Conservation (phyloP, 2,329 filamentous ascomycete genomes). For the Fusarium sterilihyphosum region DNA sequence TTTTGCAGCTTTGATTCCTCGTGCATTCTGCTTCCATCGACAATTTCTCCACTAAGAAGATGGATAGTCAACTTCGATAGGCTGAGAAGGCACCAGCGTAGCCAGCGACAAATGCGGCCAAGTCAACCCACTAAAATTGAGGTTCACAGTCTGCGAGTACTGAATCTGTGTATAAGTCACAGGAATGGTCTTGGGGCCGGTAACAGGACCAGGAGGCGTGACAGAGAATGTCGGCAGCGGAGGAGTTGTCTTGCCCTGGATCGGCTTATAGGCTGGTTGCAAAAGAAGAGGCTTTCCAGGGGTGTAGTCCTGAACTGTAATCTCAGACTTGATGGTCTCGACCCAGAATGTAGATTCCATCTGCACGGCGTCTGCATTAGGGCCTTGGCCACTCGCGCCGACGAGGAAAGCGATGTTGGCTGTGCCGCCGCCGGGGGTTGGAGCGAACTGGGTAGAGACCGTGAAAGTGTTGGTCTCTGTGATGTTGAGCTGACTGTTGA, state of each 20-base stretch:
- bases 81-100: background rate
- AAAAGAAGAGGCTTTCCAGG: background rate
- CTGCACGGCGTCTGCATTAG: background rate
- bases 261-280: background rate
- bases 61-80: background rate
- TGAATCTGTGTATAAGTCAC: constrained; percentile 15
- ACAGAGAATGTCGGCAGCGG: constrained; percentile 3
- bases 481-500: constrained; percentile 8
- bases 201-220: background rate
- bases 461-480: constrained; percentile 3
- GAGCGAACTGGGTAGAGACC: background rate
- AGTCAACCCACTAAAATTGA: background rate
- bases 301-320: background rate
- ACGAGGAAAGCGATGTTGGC: constrained; percentile 11
- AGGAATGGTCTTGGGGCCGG: background rate
- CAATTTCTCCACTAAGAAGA: background rate
- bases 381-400: background rate
- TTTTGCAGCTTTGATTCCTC: accelerated
- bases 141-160: constrained; percentile 1
- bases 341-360: constrained; percentile 13
- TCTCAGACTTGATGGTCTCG: background rate
- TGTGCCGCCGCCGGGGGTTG: background rate
- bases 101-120: constrained; percentile 10
- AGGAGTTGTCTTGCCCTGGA: background rate
- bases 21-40: background rate